phyloP scores from a whole-genome alignment of 139 green algal genomes.

The Chlorella ohadii region DNA sequence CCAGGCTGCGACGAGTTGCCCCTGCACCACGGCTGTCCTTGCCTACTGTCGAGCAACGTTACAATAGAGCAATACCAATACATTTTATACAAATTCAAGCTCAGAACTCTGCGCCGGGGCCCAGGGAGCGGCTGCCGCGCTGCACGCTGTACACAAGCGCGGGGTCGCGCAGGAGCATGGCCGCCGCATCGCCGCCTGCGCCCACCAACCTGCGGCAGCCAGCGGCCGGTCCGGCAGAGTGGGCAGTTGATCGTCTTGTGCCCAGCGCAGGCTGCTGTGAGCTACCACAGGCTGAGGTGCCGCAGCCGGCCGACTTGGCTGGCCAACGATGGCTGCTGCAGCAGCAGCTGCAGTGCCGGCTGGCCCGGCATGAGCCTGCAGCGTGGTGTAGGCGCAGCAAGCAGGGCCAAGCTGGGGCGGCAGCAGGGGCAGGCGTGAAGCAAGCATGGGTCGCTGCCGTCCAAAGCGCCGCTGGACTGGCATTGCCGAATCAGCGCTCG shows the following conservation, averaged over 20 bases:
- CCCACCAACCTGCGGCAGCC: slow-evolving; percentile 23
- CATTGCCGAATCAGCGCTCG: no score
- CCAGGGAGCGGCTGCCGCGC: neutral
- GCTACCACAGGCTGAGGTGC: slow-evolving; percentile 35
- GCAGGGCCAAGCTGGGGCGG: no score
- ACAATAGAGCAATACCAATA: no score
- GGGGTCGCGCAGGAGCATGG: slow-evolving; percentile 10
- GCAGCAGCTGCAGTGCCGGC: neutral
- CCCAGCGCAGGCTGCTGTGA: neutral
- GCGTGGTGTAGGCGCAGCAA: neutral
- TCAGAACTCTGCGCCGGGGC: slow-evolving; percentile 26
- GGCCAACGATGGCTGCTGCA: neutral
- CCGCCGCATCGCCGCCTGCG: neutral
- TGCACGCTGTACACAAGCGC: slow-evolving; percentile 10
- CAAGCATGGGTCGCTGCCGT: no score
- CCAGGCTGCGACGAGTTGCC: no score
- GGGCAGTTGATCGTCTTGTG: neutral
- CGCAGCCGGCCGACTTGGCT: neutral
- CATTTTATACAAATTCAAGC: no score
- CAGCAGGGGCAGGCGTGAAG: neutral
- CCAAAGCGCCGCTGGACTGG: no score
- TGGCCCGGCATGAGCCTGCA: slow-evolving; percentile 20
- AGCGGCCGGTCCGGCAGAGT: neutral
- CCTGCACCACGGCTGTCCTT: no score
- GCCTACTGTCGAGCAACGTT: no score